These are phyloP conservation scores for Mimosa pudica DNA, from an alignment of 306 rosid genomes.

Conservation along the genomic window DNA sequence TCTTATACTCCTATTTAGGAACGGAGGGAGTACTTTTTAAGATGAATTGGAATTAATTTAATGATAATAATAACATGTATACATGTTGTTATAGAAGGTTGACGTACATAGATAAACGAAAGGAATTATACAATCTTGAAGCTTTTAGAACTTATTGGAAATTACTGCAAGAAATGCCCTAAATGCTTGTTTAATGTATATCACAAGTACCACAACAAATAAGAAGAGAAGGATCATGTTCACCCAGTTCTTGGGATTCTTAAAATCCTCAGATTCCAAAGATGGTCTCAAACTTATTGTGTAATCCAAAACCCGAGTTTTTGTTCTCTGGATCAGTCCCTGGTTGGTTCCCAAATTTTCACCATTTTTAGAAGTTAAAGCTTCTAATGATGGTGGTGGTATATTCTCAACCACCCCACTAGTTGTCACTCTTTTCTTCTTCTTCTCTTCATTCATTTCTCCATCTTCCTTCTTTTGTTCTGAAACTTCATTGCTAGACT, in stretches of 20 bases:
- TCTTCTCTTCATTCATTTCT: background rate
- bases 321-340: conserved; percentile 3
- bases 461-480: background rate
- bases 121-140: background rate
- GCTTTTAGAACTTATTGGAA: background rate
- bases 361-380: background rate
- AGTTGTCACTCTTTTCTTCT: conserved; percentile 1
- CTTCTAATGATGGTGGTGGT: background rate
- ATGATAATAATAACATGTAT: background rate
- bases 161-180: background rate
- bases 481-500: background rate
- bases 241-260: background rate
- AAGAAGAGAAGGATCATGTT: background rate
- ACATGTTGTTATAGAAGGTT: background rate
- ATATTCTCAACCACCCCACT: background rate
- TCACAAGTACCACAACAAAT: background rate
- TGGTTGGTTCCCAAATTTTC: background rate
- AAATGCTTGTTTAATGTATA: background rate
- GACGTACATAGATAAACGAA: background rate
- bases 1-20: too few species aligned
- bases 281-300: background rate
- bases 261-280: background rate
- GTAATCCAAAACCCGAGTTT: conserved; percentile 19
- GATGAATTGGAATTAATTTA: too few species aligned
- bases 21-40: too few species aligned